Conservation (phyloP, 192 early-diverging fungal species). For the Funneliformis geosporum region DNA sequence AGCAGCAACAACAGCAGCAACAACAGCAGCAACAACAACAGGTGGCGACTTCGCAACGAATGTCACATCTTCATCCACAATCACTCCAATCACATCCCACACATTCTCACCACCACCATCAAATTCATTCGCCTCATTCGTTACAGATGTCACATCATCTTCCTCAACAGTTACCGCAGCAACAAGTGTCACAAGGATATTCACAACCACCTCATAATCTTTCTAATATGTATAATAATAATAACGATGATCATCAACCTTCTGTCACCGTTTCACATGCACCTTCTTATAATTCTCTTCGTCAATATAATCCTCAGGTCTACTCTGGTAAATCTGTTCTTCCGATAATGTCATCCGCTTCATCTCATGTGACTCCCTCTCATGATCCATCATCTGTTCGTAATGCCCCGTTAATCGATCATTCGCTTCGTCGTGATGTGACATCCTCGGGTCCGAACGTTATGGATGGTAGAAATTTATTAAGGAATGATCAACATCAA, state of each 20-base stretch:
- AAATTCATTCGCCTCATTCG: not conserved
- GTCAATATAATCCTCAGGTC: not conserved
- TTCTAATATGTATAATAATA: constrained; percentile 8
- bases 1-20: not conserved
- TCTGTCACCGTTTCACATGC: not conserved
- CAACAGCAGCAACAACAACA: not conserved
- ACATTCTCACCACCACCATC: not conserved
- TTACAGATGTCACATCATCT: not conserved
- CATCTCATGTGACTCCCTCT: not conserved
- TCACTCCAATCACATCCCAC: not conserved
- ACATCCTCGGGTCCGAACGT: no score
- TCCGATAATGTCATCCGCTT: not conserved
- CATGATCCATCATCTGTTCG: not conserved
- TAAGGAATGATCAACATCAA: not conserved
- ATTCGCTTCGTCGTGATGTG: not conserved
- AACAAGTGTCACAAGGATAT: not conserved
- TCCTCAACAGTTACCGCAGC: not conserved
- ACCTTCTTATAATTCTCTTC: not conserved
- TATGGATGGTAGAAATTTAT: no score
- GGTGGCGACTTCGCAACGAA: not conserved
- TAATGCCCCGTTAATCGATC: not conserved
- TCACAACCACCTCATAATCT: not conserved
- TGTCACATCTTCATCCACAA: not conserved
- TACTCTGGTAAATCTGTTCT: not conserved
- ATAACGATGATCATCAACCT: constrained; percentile 13